These are phyloP conservation scores for Russula ochroleuca DNA, from an alignment of 768 basidiomycete genomes.

Conservation along the genomic window DNA sequence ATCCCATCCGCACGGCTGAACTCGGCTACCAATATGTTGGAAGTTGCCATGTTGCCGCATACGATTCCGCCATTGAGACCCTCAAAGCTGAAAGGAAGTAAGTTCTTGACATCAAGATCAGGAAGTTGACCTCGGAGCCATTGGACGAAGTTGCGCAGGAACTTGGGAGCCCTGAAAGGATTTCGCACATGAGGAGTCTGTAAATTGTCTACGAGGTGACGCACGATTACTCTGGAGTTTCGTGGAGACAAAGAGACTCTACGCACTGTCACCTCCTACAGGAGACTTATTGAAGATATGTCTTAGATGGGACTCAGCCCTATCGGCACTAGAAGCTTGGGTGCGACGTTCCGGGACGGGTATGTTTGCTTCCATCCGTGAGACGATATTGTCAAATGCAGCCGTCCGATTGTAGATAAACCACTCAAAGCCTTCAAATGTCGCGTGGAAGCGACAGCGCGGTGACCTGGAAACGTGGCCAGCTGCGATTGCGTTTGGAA, in stretches of 20 bases:
- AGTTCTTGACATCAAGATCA: slow-evolving; percentile 69
- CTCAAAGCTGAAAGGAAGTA: slow-evolving; percentile 81
- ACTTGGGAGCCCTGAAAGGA: slow-evolving; percentile 27
- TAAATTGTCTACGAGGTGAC: not conserved
- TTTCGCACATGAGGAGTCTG: slow-evolving; percentile 6
- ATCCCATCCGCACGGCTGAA: slow-evolving; percentile 76
- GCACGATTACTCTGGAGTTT: not conserved
- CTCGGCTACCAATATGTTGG: slow-evolving; percentile 74
- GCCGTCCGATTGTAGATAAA: slow-evolving; percentile 88
- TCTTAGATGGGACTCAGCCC: slow-evolving; percentile 27
- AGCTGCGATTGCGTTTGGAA: slow-evolving; percentile 29
- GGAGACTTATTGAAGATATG: slow-evolving; percentile 34
- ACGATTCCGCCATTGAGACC: slow-evolving; percentile 77
- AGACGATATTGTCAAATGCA: slow-evolving; percentile 82
- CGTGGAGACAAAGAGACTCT: not conserved
- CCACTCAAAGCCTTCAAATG: slow-evolving; percentile 85
- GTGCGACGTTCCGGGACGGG: slow-evolving; percentile 24
- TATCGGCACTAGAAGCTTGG: slow-evolving; percentile 26
- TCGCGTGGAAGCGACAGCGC: slow-evolving; percentile 71
- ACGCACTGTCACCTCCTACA: slow-evolving; percentile 31
- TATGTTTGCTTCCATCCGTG: slow-evolving; percentile 56
- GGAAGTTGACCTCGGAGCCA: slow-evolving; percentile 64
- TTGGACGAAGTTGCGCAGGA: slow-evolving; percentile 40
- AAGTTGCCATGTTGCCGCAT: slow-evolving; percentile 82
- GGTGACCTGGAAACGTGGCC: slow-evolving; percentile 40